Percentiles rank a stretch among this genome's conserved stretches.
Evolutionary conservation across 2,329 filamentous ascomycete species (phyloP).

Genomic region (Furcasterigmium furcatum): DNA sequence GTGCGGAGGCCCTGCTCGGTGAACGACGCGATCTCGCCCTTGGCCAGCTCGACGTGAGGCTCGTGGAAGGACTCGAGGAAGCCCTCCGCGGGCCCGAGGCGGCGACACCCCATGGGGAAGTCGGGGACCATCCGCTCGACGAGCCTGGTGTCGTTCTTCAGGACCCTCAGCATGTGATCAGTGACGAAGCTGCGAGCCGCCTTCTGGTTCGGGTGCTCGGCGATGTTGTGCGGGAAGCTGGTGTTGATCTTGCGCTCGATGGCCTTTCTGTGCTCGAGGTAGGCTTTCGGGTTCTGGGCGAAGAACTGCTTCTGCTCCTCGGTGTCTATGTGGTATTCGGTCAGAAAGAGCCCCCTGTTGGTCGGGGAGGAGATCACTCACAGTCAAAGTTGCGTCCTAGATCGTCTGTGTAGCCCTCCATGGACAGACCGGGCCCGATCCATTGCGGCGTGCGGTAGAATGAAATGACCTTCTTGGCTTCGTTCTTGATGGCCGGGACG

Average conservation of each 20-base stretch:
- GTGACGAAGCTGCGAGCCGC: neutral
- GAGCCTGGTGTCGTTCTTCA: neutral
- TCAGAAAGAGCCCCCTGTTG: neutral
- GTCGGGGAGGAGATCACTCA: too few relatives aligned
- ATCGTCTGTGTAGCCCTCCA: neutral
- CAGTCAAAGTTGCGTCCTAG: neutral
- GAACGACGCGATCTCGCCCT: slow-evolving; percentile 4
- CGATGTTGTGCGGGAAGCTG: neutral
- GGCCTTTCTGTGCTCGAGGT: slow-evolving; percentile 1
- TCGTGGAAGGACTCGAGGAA: slow-evolving; percentile 15
- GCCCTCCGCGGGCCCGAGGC: slow-evolving; percentile 13
- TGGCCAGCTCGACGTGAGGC: neutral
- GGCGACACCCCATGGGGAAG: slow-evolving; percentile 14
- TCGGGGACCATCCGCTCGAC: slow-evolving; percentile 12
- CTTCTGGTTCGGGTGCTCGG: slow-evolving; percentile 1
- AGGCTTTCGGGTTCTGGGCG: neutral
- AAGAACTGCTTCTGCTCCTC: slow-evolving; percentile 1
- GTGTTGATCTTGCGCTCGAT: slow-evolving; percentile 2
- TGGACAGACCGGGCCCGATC: slow-evolving; percentile 7
- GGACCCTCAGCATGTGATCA: neutral
- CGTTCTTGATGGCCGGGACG: neutral
- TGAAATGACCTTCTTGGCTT: slow-evolving; percentile 21
- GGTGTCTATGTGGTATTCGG: slow-evolving; percentile 2
- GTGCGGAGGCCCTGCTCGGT: slow-evolving; percentile 13
- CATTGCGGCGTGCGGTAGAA: slow-evolving; percentile 28